Percentiles rank a stretch among this genome's conserved stretches.
These are phyloP conservation scores for Aspergillus leporis DNA, from an alignment of 495 filamentous ascomycete species.

Conservation along the genomic window DNA sequence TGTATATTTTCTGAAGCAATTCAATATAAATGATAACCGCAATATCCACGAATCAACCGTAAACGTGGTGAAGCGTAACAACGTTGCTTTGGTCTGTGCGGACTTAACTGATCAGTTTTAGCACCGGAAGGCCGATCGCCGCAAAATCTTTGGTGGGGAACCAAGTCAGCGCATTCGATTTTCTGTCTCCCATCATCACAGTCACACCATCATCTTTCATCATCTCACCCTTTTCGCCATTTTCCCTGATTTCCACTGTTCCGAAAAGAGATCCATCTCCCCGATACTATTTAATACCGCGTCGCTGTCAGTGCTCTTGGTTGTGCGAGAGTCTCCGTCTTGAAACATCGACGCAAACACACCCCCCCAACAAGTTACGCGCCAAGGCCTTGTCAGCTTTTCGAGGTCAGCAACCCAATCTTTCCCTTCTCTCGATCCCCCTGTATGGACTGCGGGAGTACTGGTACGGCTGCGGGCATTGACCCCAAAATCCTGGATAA, in stretches of 20 bases:
- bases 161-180: slow-evolving; percentile 16
- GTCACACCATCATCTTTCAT: slow-evolving; percentile 28
- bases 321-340: not conserved
- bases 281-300: not conserved
- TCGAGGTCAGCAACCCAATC: slow-evolving; percentile 12
- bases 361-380: slow-evolving; percentile 6
- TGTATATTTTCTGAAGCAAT: too few species aligned
- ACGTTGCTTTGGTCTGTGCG: slow-evolving; percentile 25
- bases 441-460: slow-evolving; percentile 51
- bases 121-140: slow-evolving; percentile 25
- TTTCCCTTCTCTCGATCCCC: slow-evolving; percentile 16
- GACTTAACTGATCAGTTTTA: slow-evolving; percentile 15
- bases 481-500: slow-evolving; percentile 52
- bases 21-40: too few species aligned
- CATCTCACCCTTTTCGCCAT: slow-evolving; percentile 7
- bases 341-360: not conserved
- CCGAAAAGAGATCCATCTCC: not conserved
- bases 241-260: not conserved
- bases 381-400: slow-evolving; percentile 21
- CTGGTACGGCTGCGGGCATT: slow-evolving; percentile 46
- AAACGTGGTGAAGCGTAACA: not conserved
- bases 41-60: too few species aligned
- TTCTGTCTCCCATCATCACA: slow-evolving; percentile 12
- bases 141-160: slow-evolving; percentile 30
- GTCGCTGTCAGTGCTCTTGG: slow-evolving; percentile 1